Evolutionary conservation across 2,329 filamentous ascomycete species (phyloP), one percentile per base, ranked within the genome.

Genomic region (Drechmeria coniospora): DNA sequence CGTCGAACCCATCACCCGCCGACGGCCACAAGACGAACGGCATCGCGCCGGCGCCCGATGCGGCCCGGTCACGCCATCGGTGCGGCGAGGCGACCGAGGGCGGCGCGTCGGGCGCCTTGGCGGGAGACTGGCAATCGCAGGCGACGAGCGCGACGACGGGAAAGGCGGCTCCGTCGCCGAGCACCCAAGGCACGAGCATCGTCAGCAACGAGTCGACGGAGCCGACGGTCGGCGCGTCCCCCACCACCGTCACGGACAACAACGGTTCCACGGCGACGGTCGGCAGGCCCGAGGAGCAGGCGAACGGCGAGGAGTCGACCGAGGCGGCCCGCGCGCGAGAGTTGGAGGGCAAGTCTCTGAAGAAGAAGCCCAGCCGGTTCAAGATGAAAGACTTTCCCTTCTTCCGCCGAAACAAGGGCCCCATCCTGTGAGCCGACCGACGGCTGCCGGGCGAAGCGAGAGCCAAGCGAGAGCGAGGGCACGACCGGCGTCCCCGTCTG

Each of bases 181-280:
- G 70, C 44, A 76, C 72, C 3, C 62, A 72, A 42, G 72, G 70
- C 21, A 76, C 72, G 12, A 76, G 71, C 46, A 69, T 76, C 36
- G 63, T 71, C 37, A 75, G 70, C 48, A 60, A 61, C 30, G 67
- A 72, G 23, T 72, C 68, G 6, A 42, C 62, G 29, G 68, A 72
- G 25, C 59, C 59, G 12, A 56, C 58, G 4, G 44, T 50, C 21
- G 60, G 58, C 36, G 50, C 63, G 13, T 44, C 59, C 15, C 55
- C 57, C 3, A 51, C 51, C 4, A 49, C 56, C 6, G 48, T 45
- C 30, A 39, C 33, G 45, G 46, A 31, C 22, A 33, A 24, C n/a
- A 20, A 30, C 46, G 32, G 53, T 7, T 37, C 40, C 11, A 40
- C 41, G 12, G 39, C 38, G 15, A 44, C 47, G 7, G 31, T 39